phyloP scores from a whole-genome alignment of 2,329 filamentous ascomycete genomes.

The Trichoderma koningiopsis region DNA sequence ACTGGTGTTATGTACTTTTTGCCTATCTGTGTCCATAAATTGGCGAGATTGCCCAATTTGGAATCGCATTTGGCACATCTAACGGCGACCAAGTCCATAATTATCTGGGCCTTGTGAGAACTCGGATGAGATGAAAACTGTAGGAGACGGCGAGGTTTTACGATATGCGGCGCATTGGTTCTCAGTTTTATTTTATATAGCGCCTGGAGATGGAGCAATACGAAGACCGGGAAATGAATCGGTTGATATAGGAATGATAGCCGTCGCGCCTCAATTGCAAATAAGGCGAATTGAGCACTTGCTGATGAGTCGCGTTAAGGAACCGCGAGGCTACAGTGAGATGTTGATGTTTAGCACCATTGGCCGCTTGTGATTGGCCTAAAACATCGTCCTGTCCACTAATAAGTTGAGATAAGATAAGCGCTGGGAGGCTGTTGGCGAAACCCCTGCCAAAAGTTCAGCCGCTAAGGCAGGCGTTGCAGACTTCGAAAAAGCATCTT shows the following conservation, averaged over 20 bases:
- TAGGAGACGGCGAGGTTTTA: background rate
- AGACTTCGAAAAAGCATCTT: background rate
- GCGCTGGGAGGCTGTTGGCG: background rate
- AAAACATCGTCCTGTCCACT: background rate
- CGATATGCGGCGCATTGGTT: constrained; percentile 1
- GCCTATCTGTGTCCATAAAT: constrained; percentile 46
- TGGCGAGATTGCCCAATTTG: constrained; percentile 38
- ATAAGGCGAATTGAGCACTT: background rate
- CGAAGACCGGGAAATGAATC: no score
- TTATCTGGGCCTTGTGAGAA: background rate
- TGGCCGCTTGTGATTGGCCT: constrained; percentile 17
- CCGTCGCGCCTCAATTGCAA: constrained; percentile 1
- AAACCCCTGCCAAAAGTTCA: background rate
- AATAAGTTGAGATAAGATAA: constrained; percentile 22
- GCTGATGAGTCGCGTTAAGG: background rate
- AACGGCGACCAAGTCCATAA: constrained; percentile 42
- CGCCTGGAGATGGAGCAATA: background rate
- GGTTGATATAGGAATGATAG: background rate
- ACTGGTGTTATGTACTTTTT: constrained; percentile 45
- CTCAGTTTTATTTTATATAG: background rate
- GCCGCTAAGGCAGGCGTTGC: background rate
- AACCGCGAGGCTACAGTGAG: constrained; percentile 1
- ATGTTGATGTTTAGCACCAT: background rate
- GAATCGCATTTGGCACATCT: constrained; percentile 41
- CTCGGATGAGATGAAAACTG: background rate